Base-by-base conservation (phyloP, 768 basidiomycete genomes). In the Tulasnella sp. region DNA sequence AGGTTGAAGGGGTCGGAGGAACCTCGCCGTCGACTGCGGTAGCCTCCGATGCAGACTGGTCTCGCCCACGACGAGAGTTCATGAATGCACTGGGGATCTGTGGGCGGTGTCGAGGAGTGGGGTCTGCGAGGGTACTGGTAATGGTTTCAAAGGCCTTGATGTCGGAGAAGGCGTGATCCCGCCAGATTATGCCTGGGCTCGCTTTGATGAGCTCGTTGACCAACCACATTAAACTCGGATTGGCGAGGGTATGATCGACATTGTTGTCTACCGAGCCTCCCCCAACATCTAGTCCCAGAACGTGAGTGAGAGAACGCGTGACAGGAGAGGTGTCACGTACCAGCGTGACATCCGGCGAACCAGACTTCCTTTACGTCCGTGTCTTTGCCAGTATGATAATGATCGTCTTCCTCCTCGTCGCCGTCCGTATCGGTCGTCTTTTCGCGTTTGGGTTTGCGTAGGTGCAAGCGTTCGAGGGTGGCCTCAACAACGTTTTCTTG, bases 211-310 rank as follows among this genome's bases (percentile, higher is more conserved):
- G 77, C 63, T 86, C 76, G 37, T 83, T 77, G 58, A 86, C 71
- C 82, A 85, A 83, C 83, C 84, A 90, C 27, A 77, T 76, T 27
- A 90, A 70, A n/a, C 79, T 69, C 59, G 85, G 79, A 62, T 84
- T 75, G 1, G 78, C 69, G 3, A 89, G 73, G 8, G 71, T 72
- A 57, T 73, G 67, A 0, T 70, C 74, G 0, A 73, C 71, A 54
- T 73, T 67, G 61, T 85, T 75, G 2, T 63, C 39, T 2, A 77
- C 77, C 7, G 71, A 67, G 15, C 83, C 82, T 11, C 86, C 86
- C 17, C 86, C 86, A 19, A 88, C 71, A 65, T 87, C 85, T 84
- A n/a, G n/a, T n/a, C n/a, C n/a, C n/a, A n/a, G n/a, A n/a, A n/a
- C n/a, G n/a, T n/a, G n/a, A n/a, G n/a, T 15, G n/a, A n/a, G n/a